These are phyloP conservation scores for Hypocrella siamensis DNA, from an alignment of 2,329 filamentous ascomycete species.

Conservation along the genomic window DNA sequence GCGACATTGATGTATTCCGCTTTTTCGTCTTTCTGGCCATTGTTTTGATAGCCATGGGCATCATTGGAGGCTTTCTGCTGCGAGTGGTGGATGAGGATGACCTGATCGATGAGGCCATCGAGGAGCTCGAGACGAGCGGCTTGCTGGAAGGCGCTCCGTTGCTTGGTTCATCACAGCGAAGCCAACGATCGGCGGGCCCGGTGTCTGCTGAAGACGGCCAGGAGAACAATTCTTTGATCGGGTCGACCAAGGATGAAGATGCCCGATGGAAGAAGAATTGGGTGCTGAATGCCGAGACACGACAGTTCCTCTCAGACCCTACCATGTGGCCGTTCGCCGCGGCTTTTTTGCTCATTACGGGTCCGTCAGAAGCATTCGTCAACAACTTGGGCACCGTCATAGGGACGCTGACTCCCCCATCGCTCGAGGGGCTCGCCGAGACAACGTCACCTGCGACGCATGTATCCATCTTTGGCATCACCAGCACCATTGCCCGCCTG, in stretches of 20 bases:
- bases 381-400: slow-evolving; percentile 95
- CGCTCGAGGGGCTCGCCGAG: slow-evolving; percentile 21
- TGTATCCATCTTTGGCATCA: slow-evolving; percentile 81
- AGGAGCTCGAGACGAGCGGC: slow-evolving; percentile 81
- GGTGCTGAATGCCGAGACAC: slow-evolving; percentile 83
- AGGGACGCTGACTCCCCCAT: slow-evolving; percentile 58
- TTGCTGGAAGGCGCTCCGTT: slow-evolving; percentile 62
- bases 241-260: slow-evolving; percentile 26
- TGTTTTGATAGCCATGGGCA: slow-evolving; percentile 53
- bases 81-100: slow-evolving; percentile 71
- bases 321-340: slow-evolving; percentile 94
- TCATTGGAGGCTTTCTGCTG: slow-evolving; percentile 59
- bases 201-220: slow-evolving; percentile 27
- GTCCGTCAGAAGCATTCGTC: slow-evolving; percentile 93
- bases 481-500: slow-evolving; percentile 81
- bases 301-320: slow-evolving; percentile 66
- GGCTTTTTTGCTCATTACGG: slow-evolving; percentile 85
- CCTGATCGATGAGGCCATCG: slow-evolving; percentile 77
- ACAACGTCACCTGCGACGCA: slow-evolving; percentile 64
- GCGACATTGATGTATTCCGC: slow-evolving; percentile 58
- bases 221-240: slow-evolving; percentile 25
- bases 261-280: slow-evolving; percentile 65
- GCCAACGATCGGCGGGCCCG: slow-evolving; percentile 47
- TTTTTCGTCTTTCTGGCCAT: slow-evolving; percentile 78
- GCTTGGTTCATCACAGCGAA: slow-evolving; percentile 38